Evolutionary conservation across 164 flowering plant species (phyloP).

Genomic region (Aristolochia fimbriata): DNA sequence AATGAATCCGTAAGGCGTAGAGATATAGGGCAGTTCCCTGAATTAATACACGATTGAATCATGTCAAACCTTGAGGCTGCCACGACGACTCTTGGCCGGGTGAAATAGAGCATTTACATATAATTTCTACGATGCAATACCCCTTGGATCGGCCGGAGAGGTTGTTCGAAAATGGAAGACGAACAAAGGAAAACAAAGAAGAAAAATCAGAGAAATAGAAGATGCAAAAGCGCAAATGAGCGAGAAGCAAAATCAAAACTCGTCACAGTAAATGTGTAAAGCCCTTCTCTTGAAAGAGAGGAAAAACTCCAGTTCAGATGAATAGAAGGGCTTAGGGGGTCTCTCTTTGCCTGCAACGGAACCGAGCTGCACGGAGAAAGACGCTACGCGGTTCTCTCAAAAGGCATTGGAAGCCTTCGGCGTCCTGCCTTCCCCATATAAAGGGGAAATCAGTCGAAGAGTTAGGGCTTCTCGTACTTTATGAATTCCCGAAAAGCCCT

Average conservation of each 20-base stretch:
- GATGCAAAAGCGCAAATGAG: not conserved
- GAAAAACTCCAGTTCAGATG: not conserved
- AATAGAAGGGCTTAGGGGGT: not conserved
- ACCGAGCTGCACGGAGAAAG: conserved; percentile 3
- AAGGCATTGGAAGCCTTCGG: not conserved
- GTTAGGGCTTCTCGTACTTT: not conserved
- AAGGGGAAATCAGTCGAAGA: not conserved
- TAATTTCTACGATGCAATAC: conserved; percentile 2
- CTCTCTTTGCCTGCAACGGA: conserved; percentile 14
- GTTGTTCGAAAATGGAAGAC: not conserved
- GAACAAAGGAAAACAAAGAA: not conserved
- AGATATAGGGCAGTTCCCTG: conserved; percentile 14
- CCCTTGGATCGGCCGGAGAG: conserved; percentile 15
- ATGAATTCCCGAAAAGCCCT: not conserved
- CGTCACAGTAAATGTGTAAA: not conserved
- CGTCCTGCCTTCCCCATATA: not conserved
- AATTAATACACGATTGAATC: conserved; percentile 11
- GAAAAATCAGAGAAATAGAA: not conserved
- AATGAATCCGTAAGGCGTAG: too few species aligned
- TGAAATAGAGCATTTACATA: conserved; percentile 10
- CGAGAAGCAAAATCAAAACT: not conserved
- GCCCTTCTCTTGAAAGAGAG: conserved; percentile 1
- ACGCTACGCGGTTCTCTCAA: conserved; percentile 9
- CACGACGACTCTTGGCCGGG: conserved; percentile 13
- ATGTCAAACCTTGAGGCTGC: conserved; percentile 18